Base-by-base conservation (phyloP, 1,284 basidiomycete genomes). In the Moesziomyces antarcticus region DNA sequence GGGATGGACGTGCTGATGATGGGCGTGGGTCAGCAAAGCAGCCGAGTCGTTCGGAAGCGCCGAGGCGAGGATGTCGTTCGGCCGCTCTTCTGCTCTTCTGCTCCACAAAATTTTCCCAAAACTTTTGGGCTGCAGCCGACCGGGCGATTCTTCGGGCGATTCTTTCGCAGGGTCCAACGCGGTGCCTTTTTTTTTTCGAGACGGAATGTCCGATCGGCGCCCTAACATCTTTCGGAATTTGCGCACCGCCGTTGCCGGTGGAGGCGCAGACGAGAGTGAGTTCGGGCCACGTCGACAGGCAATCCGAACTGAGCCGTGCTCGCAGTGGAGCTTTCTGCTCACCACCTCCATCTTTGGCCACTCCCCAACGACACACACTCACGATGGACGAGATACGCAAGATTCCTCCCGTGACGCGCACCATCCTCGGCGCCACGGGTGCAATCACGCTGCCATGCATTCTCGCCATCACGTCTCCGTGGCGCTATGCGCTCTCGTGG, bases 391-490 rank as follows among this genome's bases (percentile, higher is more conserved):
- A 73, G 52, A 69, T 73, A 50, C 65, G 65, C 65, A 93, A 93
- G 85, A 92, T 95, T 3, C 93, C 93, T 0, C 91, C 92, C 47
- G 91, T 95, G 21, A 94, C 93, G 3, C 88, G 93, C 33, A 89
- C 90, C 64, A 83, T 93, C 21, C 87, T 90, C 52, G 86, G 85
- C 11, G 90, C 91, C 1, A 89, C 89, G 3, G 80, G 91, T 1
- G 88, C 85, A 0, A 85, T 93, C 41, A 89, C 92, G 0, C 35
- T 91, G 0, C 88, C 92, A 0, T 86, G 88, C 41, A 83, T 92
- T 62, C 84, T 91, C 69, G 85, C 88, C 14, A 62, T 93, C 8
- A 79, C 92, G 20, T 85, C 87, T 3, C 84, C 86, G 0, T 89
- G 90, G 81, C 86, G 84, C 42, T 67, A 92, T 64, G 47, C 91